phyloP scores from a whole-genome alignment of 129 eudicot species.

The Lonicera japonica region DNA sequence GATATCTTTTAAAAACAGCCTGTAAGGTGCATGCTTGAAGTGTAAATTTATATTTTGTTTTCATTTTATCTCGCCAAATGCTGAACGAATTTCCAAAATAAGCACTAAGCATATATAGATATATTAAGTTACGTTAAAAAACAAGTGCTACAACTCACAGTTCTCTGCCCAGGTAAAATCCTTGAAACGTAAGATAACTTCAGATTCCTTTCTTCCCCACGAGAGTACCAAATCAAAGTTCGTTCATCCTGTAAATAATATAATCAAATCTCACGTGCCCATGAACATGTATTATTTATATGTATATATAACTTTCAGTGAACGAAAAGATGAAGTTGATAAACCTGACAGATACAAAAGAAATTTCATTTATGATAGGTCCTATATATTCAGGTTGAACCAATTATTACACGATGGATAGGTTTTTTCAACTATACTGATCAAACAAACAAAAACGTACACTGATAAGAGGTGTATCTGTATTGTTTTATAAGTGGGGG shows the following conservation, averaged over 20 bases:
- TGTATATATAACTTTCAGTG: neutral
- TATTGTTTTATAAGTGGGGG: too few species aligned
- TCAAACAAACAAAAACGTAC: neutral
- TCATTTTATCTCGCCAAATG: neutral
- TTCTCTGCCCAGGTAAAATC: slow-evolving; percentile 81
- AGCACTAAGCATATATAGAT: too few species aligned
- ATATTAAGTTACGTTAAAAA: slow-evolving; percentile 9
- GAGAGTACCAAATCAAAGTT: slow-evolving; percentile 63
- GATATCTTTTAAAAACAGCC: slow-evolving; percentile 67
- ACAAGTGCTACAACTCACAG: slow-evolving; percentile 50
- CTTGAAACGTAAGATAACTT: slow-evolving; percentile 54
- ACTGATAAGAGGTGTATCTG: too few species aligned
- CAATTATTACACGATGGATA: neutral
- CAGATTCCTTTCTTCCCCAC: slow-evolving; percentile 56
- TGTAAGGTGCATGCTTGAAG: slow-evolving; percentile 24
- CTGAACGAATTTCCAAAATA: neutral
- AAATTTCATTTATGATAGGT: neutral
- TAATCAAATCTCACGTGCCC: neutral
- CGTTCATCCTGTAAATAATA: slow-evolving; percentile 55
- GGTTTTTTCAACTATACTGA: neutral
- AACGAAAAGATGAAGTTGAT: neutral
- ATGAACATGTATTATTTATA: neutral
- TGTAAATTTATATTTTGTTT: neutral
- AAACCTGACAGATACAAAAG: neutral
- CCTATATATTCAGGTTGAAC: neutral